Evolutionary conservation across 176 grass and related monocot genomes (phyloP).

Genomic region (Bothriochloa decipiens): DNA sequence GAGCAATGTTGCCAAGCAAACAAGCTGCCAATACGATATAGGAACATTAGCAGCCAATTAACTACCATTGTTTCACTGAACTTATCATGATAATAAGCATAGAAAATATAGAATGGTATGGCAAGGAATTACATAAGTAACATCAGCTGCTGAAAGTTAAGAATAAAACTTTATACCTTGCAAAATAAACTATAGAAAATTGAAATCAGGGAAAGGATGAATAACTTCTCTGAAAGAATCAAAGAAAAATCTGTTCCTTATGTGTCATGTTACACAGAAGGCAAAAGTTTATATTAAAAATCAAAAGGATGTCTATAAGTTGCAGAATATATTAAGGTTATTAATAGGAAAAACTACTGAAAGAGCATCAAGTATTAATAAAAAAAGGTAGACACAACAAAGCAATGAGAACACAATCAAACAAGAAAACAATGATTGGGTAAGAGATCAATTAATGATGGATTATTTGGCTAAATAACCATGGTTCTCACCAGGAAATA

Average conservation of each 20-base stretch:
- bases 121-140: conserved; percentile 15
- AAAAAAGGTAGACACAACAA: conserved; percentile 9
- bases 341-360: not conserved
- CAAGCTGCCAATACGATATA: conserved; percentile 68
- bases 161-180: conserved; percentile 27
- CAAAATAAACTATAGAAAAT: conserved; percentile 3
- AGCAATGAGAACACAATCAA: not conserved
- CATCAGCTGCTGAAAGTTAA: not conserved
- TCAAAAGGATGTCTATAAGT: not conserved
- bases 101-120: not conserved
- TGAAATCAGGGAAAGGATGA: not conserved
- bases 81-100: not conserved
- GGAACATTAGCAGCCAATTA: conserved; percentile 28
- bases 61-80: conserved; percentile 5
- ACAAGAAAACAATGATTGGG: conserved; percentile 12
- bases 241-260: not conserved
- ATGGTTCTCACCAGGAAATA: not conserved
- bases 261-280: too few relatives aligned
- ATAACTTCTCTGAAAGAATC: conserved; percentile 8
- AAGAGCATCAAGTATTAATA: not conserved
- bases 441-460: not conserved
- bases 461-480: not conserved
- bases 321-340: too few relatives aligned
- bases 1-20: conserved; percentile 95
- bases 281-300: not conserved